These are phyloP conservation scores for Euphorbia pulcherrima DNA, from an alignment of 345 rosid genomes.

Conservation along the genomic window DNA sequence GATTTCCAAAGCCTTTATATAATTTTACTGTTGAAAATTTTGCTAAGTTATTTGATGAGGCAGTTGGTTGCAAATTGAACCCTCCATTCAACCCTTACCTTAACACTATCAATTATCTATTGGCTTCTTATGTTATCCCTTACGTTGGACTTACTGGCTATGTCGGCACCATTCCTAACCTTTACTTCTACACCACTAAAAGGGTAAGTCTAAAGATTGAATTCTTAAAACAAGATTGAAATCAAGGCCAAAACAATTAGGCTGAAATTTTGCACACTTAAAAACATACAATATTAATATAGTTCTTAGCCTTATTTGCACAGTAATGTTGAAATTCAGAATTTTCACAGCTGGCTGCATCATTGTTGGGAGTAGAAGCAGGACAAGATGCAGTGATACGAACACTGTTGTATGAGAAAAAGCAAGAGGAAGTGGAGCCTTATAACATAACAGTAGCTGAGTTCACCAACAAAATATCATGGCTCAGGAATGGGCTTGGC, in stretches of 20 bases:
- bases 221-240: no score
- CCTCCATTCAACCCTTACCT: constrained; percentile 69
- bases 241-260: no score
- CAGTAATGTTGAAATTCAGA: background rate
- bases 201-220: constrained; percentile 44
- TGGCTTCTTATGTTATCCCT: constrained; percentile 57
- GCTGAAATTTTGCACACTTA: no score
- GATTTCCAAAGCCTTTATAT: constrained; percentile 50
- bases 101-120: constrained; percentile 44
- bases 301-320: no score
- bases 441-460: constrained; percentile 39
- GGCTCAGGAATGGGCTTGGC: constrained; percentile 35
- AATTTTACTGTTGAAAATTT: constrained; percentile 45
- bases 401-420: constrained; percentile 44
- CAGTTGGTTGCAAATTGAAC: constrained; percentile 38
- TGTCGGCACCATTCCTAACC: constrained; percentile 56
- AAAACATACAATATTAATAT: no score
- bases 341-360: constrained; percentile 41
- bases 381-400: constrained; percentile 70
- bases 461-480: constrained; percentile 31
- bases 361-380: constrained; percentile 56
- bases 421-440: constrained; percentile 26
- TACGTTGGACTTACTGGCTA: constrained; percentile 69
- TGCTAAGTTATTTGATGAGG: constrained; percentile 42
- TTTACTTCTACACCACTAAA: constrained; percentile 30